These are phyloP conservation scores for Lentithecium fluviatile DNA, from an alignment of 495 filamentous ascomycete species.

Conservation along the genomic window DNA sequence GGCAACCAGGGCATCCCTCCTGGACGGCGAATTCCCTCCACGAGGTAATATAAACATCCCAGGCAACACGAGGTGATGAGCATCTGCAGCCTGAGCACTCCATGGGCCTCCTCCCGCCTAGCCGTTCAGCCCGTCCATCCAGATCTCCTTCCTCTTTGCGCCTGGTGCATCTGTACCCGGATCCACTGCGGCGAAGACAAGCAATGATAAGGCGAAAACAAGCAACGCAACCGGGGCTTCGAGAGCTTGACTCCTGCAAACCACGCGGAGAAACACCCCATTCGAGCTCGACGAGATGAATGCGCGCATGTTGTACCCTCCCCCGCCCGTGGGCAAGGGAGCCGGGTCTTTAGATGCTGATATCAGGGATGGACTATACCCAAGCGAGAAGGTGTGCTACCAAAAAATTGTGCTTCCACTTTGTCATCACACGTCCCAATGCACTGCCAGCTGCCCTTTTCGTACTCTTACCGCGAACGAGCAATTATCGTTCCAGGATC, in stretches of 20 bases:
- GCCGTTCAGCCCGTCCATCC: neutral
- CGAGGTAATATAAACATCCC: no score
- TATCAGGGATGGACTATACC: neutral
- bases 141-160: constrained; percentile 11
- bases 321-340: neutral
- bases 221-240: constrained; percentile 21
- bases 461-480: no score
- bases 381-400: neutral
- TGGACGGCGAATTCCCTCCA: no score
- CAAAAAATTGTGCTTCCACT: neutral
- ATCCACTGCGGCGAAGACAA: constrained; percentile 2
- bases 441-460: no score
- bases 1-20: no score
- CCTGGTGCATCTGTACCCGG: neutral
- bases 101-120: neutral
- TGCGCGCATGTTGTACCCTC: neutral
- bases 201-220: constrained; percentile 14
- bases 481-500: no score
- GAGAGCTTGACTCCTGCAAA: neutral
- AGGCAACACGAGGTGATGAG: no score
- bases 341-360: neutral
- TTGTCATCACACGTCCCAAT: neutral
- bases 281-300: neutral
- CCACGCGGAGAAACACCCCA: neutral
- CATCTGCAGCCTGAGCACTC: no score